Percentiles rank a stretch among this genome's conserved stretches.
These are phyloP conservation scores for Panicum miliaceum DNA, from an alignment of 176 grass and related monocot species.

Conservation along the genomic window DNA sequence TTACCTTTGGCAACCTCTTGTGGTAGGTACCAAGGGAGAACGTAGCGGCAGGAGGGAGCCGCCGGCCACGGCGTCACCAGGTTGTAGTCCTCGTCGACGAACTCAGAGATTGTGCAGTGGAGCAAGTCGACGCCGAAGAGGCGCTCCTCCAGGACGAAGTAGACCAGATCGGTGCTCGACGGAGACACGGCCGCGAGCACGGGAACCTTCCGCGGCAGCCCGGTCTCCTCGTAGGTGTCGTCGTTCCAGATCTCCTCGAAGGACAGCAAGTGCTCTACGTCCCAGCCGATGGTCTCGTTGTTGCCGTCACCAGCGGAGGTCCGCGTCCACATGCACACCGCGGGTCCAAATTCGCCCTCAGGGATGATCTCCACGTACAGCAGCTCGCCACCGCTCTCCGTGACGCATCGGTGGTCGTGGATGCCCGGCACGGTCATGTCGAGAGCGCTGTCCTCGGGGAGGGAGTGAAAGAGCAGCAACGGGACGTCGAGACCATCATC, in stretches of 20 bases:
- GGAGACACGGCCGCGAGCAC: background rate
- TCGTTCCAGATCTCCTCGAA: conserved; percentile 16
- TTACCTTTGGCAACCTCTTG: background rate
- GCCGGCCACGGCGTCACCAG: background rate
- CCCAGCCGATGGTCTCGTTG: background rate
- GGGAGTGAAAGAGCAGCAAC: background rate
- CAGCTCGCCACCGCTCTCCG: background rate
- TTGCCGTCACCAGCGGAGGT: no score
- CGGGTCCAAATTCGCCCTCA: background rate
- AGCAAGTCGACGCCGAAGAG: conserved; percentile 4
- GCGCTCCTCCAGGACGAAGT: background rate
- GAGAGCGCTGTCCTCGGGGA: background rate
- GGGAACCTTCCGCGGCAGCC: background rate
- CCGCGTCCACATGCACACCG: conserved; percentile 14
- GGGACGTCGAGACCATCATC: fast-evolving
- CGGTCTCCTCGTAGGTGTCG: background rate
- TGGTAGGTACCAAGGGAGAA: background rate
- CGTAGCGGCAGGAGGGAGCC: background rate
- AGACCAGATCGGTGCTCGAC: background rate
- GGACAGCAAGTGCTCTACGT: background rate
- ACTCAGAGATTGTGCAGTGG: background rate
- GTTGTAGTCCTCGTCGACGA: background rate
- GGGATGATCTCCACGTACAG: conserved; percentile 24
- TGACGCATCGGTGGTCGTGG: conserved; percentile 17
- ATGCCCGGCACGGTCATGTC: background rate